A percentile compares a stretch with the other conserved stretches of the same genome.
Evolutionary conservation across 108 stramenopile genomes (phyloP).

Genomic region (Nitzschia palea): DNA sequence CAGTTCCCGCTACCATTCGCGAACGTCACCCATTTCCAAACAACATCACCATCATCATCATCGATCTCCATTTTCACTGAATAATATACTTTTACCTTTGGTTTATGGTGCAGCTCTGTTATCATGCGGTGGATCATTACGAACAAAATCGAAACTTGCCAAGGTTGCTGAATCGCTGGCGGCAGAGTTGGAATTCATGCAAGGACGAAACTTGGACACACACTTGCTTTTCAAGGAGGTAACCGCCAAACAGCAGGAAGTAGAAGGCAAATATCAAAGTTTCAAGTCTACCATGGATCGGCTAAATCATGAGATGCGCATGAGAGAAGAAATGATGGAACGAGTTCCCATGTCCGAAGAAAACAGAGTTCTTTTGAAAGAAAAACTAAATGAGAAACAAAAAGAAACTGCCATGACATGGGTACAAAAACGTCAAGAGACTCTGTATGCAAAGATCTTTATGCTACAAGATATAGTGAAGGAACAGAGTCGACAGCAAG

Average conservation of each 20-base stretch:
- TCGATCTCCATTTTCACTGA: background rate
- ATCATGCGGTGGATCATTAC: constrained; percentile 3
- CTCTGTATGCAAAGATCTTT: constrained; percentile 27
- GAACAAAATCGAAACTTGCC: background rate
- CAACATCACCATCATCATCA: constrained; percentile 2
- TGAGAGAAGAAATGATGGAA: constrained; percentile 36
- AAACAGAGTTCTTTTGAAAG: background rate
- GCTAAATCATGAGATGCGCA: constrained; percentile 31
- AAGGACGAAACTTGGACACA: constrained; percentile 6
- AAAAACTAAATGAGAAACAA: constrained; percentile 14
- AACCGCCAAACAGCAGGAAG: background rate
- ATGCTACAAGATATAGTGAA: constrained; percentile 28
- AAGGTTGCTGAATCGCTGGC: background rate
- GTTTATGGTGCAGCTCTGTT: background rate
- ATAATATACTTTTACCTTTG: background rate
- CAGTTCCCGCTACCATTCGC: background rate
- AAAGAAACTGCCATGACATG: constrained; percentile 25
- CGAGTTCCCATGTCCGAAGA: background rate
- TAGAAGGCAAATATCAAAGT: background rate
- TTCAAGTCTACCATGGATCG: constrained; percentile 14
- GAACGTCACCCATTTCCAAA: background rate
- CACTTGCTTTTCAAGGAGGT: constrained; percentile 8
- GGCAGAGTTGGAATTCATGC: constrained; percentile 9
- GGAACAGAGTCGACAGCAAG: constrained; percentile 33
- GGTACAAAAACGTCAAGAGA: constrained; percentile 46